A percentile compares a stretch with the other conserved stretches of the same genome.
These are phyloP conservation scores for Phalaenopsis equestris DNA, from an alignment of 106 monocot species.

Conservation along the genomic window DNA sequence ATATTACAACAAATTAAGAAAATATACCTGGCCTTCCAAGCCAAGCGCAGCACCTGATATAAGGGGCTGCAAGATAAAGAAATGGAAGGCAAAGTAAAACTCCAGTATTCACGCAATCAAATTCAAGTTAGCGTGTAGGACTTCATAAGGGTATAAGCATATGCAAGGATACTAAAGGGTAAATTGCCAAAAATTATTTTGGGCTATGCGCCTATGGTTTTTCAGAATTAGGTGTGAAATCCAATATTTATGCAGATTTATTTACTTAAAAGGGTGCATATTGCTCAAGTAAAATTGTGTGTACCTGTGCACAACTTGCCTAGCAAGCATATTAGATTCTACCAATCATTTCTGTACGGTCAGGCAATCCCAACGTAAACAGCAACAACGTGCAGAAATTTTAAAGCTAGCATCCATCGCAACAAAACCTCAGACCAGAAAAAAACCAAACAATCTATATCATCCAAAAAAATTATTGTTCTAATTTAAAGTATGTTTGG, in stretches of 20 bases:
- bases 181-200: background rate
- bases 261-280: background rate
- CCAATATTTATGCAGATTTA: background rate
- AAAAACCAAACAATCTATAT: too few relatives aligned
- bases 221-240: background rate
- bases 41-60: conserved; percentile 95
- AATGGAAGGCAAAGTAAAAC: background rate
- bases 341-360: too few relatives aligned
- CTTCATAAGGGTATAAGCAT: background rate
- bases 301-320: too few relatives aligned
- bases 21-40: conserved; percentile 87
- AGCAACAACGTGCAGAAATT: too few relatives aligned
- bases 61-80: conserved; percentile 63
- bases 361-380: too few relatives aligned
- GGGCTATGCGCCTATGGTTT: background rate
- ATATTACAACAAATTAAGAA: background rate
- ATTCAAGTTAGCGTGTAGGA: background rate
- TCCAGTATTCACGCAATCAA: background rate
- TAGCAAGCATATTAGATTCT: too few relatives aligned
- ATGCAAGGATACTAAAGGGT: background rate
- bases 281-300: too few relatives aligned
- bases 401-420: too few relatives aligned
- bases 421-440: too few relatives aligned
- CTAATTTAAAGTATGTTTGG: too few relatives aligned
- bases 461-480: too few relatives aligned